Evolutionary conservation across 2,329 filamentous ascomycete species (phyloP), one percentile per base, ranked within the genome.

Genomic region (Trichoderma oligosporum): DNA sequence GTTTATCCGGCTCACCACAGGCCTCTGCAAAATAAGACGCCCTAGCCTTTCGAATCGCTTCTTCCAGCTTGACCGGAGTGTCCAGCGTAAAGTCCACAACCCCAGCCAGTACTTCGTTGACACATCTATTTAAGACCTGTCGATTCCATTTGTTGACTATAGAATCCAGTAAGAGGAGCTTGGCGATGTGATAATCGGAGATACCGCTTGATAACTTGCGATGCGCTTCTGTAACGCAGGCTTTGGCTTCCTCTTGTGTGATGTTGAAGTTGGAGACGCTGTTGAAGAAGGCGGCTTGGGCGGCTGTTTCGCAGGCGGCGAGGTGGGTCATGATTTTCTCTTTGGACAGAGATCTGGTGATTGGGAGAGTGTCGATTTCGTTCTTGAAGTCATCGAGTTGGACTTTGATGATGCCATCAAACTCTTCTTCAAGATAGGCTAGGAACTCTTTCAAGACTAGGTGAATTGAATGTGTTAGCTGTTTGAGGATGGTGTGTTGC

Each of bases 111-210:
- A 55, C 51, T 41, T 55, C 51, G 31, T 55, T 55, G 20, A 55
- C 41, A 20, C 27, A 25, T 12, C 51, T 24, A n/a, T 55, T 55
- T 22, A 55, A 14, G 11, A 41, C 51, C 14, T 55, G 51, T 9
- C 51, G 51, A 16, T 55, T 55, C 51, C 51, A 55, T 41, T 55
- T 55, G 51, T 55, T 55, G 31, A 55, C 51, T n/a, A 55, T 20
- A 4, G 51, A 31, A 24, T 55, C 51, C 11, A 55, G 41, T 22
- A 55, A 31, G 14, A 55, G 41, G 39, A 55, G 51, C 41, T 55
- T 55, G 22, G 51, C 51, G 41, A 55, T 55, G 41, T 55, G 51
- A 31, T 55, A 55, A 31, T 55, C 51, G 41, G 51, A 35, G 18
- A 55, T 55, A 31, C 51, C 41, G 41, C 41, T 45, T 6, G 51